Evolutionary conservation across 345 rosid genomes (phyloP), one percentile per base, ranked within the genome.

Genomic region (Dipteronia sinensis): DNA sequence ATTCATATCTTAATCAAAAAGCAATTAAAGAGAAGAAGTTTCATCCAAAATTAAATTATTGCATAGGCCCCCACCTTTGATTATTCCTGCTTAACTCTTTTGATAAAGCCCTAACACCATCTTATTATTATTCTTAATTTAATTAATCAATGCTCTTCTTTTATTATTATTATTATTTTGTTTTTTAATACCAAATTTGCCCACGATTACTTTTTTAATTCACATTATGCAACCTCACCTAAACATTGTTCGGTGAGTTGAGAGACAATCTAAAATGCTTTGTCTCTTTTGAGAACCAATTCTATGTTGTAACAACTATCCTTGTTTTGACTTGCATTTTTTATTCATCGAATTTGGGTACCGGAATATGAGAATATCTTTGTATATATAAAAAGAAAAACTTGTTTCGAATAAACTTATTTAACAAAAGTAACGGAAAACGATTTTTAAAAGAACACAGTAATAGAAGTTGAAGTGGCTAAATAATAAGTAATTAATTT

Each of bases 61-160:
- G 79, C 65, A 23, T 12, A 62, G 83, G 81, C 40, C 88, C 88
- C 87, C 80, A 78, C 56, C 70, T 58, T 69, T 80, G 92, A 86
- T 84, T 67, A 80, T 80, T 84, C 83, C 72, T 27, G 53, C 76
- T 80, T 66, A 83, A 85, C 93, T 82, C 85, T 83, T 86, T 83
- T 79, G 93, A 89, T 65, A 87, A 89, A 82, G 89, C 82, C 86
- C 46, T 76, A 55, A 53, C 87, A 89, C 81, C 89, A 74, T 80
- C 82, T 79, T 16, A 63, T 73, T 66, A 69, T n/a, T 58, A 69
- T 47, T 78, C 2, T 20, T 25, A 63, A 29, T 64, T 42, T 12
- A 47, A 27, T 51, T 3, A 31, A 31, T 10, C 7, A 16, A 2
- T 1, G 47, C 11, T 70, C 31, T 1, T 42, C 10, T n/a, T 59